Conservation (phyloP, 306 rosid genomes). For the Cercis canadensis region DNA sequence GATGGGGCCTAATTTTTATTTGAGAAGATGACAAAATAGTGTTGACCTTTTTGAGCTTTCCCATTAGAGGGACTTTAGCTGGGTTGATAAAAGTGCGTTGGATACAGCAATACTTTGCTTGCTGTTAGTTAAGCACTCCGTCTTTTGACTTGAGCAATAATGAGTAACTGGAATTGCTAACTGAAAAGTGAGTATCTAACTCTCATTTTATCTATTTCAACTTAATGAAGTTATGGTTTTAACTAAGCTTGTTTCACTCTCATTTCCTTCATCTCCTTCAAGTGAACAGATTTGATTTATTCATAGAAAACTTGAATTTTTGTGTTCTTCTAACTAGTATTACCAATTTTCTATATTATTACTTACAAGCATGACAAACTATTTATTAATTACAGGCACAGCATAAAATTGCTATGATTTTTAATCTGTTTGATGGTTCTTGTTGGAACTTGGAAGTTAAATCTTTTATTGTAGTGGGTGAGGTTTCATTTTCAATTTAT, state of each 20-base stretch:
- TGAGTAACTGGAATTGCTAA: too few relatives aligned
- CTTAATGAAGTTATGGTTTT: neutral
- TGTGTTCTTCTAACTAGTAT: neutral
- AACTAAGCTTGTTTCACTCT: neutral
- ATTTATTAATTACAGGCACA: neutral
- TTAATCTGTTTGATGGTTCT: neutral
- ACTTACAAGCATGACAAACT: neutral
- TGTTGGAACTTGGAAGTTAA: neutral
- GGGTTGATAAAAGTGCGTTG: slow-evolving; percentile 16
- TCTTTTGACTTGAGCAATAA: too few relatives aligned
- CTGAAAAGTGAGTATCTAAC: too few relatives aligned
- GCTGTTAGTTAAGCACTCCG: slow-evolving; percentile 29
- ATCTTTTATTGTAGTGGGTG: neutral
- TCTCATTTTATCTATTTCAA: slow-evolving; percentile 15
- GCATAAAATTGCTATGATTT: too few relatives aligned
- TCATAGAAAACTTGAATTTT: neutral
- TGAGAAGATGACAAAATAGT: slow-evolving; percentile 23
- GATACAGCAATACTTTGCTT: slow-evolving; percentile 28
- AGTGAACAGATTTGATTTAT: neutral
- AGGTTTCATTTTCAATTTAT: neutral
- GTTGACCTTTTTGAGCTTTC: slow-evolving; percentile 45
- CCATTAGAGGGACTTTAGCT: slow-evolving; percentile 36
- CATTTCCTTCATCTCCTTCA: neutral
- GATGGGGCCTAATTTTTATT: slow-evolving; percentile 34
- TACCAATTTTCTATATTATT: too few relatives aligned